phyloP scores from a whole-genome alignment of 805 yeast species.

The Starmerella roubikii region DNA sequence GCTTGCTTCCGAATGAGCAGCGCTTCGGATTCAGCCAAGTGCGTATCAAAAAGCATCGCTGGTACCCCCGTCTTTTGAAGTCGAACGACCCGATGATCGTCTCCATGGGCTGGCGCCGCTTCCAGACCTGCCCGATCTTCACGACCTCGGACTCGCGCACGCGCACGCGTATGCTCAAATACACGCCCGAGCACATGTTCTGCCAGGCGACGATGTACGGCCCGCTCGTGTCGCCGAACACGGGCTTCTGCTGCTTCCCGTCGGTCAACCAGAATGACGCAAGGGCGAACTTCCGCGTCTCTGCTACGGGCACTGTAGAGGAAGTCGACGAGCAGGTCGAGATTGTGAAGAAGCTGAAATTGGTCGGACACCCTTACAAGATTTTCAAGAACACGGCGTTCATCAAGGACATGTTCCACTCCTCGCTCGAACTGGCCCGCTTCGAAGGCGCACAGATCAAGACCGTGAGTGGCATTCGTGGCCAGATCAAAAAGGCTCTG shows the following conservation, averaged over 20 bases:
- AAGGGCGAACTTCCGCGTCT: slow-evolving; percentile 81
- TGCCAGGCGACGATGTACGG: slow-evolving; percentile 95
- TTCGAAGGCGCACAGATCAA: slow-evolving; percentile 96
- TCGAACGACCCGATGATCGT: slow-evolving; percentile 89
- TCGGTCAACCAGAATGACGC: slow-evolving; percentile 71
- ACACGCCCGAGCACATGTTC: slow-evolving; percentile 95
- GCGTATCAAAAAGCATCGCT: slow-evolving; percentile 91
- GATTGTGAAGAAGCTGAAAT: slow-evolving; percentile 87
- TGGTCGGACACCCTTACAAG: slow-evolving; percentile 90
- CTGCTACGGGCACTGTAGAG: slow-evolving; percentile 93
- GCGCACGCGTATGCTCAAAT: slow-evolving; percentile 92
- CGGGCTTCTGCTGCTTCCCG: slow-evolving; percentile 93
- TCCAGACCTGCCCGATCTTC: slow-evolving; percentile 89
- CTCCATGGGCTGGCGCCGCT: slow-evolving; percentile 96
- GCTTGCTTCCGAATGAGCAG: slow-evolving; percentile 77
- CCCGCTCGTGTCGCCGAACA: slow-evolving; percentile 92
- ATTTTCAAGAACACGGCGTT: slow-evolving; percentile 93
- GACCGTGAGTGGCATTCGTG: slow-evolving; percentile 94
- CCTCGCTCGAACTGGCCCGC: slow-evolving; percentile 87
- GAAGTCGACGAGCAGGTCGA: slow-evolving; percentile 81
- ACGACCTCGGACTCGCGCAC: slow-evolving; percentile 97
- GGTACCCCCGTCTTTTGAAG: slow-evolving; percentile 94
- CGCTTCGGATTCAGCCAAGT: slow-evolving; percentile 87
- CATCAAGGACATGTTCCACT: slow-evolving; percentile 88
- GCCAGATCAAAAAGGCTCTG: slow-evolving; percentile 91